A percentile compares a stretch with the other conserved stretches of the same genome.
These are phyloP conservation scores for Trichodelitschia bisporula DNA, from an alignment of 495 filamentous ascomycete genomes.

Conservation along the genomic window DNA sequence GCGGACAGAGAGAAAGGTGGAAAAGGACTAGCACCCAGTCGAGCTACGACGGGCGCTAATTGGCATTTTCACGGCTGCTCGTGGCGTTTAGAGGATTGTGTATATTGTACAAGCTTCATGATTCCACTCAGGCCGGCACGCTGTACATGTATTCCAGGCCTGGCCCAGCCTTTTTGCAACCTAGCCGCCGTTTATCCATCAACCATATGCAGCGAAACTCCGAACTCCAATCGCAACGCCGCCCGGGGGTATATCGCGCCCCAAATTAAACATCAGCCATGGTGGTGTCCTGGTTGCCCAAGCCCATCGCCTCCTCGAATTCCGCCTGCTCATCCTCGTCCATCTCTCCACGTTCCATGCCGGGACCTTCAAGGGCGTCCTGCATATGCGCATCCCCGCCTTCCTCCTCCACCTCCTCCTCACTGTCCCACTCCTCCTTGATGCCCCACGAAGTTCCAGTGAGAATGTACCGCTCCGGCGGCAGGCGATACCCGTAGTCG, in stretches of 20 bases:
- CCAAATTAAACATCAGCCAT: slow-evolving; percentile 25
- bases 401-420: slow-evolving; percentile 27
- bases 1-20: slow-evolving; percentile 12
- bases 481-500: slow-evolving; percentile 59
- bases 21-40: too few relatives aligned
- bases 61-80: too few relatives aligned
- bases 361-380: slow-evolving; percentile 2
- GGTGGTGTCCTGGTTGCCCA: slow-evolving; percentile 10
- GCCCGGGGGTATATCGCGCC: too few relatives aligned
- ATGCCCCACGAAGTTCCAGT: slow-evolving; percentile 67
- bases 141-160: too few relatives aligned
- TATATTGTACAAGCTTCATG: too few relatives aligned
- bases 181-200: too few relatives aligned
- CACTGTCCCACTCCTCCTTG: slow-evolving; percentile 44
- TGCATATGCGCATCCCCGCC: slow-evolving; percentile 18
- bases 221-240: too few relatives aligned
- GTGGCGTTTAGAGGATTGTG: too few relatives aligned
- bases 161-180: too few relatives aligned
- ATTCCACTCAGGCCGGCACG: too few relatives aligned
- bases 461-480: slow-evolving; percentile 76
- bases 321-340: slow-evolving; percentile 10
- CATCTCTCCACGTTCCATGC: slow-evolving; percentile 5
- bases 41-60: too few relatives aligned
- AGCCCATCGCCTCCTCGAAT: slow-evolving; percentile 12
- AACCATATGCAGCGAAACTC: too few relatives aligned